These are phyloP conservation scores for Tetradesmus lagerheimii DNA, from an alignment of 139 green algal species.

Conservation along the genomic window DNA sequence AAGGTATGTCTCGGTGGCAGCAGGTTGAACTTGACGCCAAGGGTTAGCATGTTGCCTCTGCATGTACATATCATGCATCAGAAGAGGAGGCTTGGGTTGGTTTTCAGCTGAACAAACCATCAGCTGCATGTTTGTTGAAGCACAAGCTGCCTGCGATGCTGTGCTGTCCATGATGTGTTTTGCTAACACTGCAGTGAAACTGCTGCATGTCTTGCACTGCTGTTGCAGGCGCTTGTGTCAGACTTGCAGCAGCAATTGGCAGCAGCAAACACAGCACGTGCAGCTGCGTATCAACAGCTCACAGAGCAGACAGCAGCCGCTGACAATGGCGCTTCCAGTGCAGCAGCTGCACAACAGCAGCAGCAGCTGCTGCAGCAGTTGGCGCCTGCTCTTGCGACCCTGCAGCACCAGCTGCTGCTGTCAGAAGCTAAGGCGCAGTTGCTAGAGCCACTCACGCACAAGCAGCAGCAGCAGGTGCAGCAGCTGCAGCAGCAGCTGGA, in stretches of 20 bases:
- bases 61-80: too few species aligned
- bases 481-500: conserved; percentile 14
- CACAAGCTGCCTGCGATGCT: neutral
- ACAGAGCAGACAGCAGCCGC: neutral
- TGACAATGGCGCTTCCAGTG: neutral
- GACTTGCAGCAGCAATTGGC: conserved; percentile 27
- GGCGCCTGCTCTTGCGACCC: neutral
- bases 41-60: neutral
- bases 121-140: neutral
- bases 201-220: neutral
- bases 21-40: too few species aligned
- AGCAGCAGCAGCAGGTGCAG: neutral
- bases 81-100: too few species aligned
- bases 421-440: neutral
- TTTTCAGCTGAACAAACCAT: too few species aligned
- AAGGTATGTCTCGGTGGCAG: neutral
- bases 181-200: too few species aligned
- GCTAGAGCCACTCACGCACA: conserved; percentile 4
- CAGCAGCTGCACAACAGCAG: neutral
- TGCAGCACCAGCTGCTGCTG: conserved; percentile 26
- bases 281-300: neutral
- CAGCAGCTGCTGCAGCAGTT: neutral
- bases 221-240: neutral
- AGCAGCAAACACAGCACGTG: neutral
- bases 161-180: neutral